A percentile compares a stretch with the other conserved stretches of the same genome.
Conservation (phyloP, 305 asterid species). For the Fraxinus baroniana region DNA sequence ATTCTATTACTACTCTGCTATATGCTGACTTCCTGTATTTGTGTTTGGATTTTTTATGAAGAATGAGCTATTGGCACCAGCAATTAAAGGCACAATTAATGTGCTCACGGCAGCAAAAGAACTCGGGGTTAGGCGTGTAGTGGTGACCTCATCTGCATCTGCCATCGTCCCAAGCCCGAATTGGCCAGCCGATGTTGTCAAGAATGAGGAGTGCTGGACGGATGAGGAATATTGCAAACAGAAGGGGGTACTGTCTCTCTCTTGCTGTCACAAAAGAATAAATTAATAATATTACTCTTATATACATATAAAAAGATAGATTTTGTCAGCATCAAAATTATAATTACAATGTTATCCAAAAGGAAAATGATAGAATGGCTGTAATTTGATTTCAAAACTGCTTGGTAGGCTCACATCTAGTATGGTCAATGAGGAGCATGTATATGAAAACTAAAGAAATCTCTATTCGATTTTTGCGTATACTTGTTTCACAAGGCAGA, state of each 20-base stretch:
- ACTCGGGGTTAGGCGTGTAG: constrained; percentile 79
- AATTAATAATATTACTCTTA: not conserved
- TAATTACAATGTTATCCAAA: not conserved
- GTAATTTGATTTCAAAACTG: not conserved
- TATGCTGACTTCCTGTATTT: too few species aligned
- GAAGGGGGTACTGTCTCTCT: constrained; percentile 53
- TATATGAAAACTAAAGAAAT: not conserved
- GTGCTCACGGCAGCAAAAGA: constrained; percentile 87
- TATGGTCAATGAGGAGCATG: not conserved
- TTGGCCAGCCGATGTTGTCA: constrained; percentile 68
- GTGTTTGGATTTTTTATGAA: constrained; percentile 28
- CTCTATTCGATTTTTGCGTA: not conserved
- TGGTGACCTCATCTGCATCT: constrained; percentile 75
- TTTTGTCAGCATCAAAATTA: not conserved
- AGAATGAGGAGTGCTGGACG: constrained; percentile 85
- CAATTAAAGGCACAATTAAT: constrained; percentile 74
- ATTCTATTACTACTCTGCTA: too few species aligned
- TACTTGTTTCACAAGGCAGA: not conserved
- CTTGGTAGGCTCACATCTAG: not conserved
- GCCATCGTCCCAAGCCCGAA: constrained; percentile 64
- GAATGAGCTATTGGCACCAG: constrained; percentile 76
- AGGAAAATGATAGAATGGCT: not conserved
- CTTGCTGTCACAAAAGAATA: not conserved
- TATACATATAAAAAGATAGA: not conserved
- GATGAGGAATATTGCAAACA: constrained; percentile 75